Conservation (phyloP, 495 filamentous ascomycete genomes). For the Talaromyces stipitatus region DNA sequence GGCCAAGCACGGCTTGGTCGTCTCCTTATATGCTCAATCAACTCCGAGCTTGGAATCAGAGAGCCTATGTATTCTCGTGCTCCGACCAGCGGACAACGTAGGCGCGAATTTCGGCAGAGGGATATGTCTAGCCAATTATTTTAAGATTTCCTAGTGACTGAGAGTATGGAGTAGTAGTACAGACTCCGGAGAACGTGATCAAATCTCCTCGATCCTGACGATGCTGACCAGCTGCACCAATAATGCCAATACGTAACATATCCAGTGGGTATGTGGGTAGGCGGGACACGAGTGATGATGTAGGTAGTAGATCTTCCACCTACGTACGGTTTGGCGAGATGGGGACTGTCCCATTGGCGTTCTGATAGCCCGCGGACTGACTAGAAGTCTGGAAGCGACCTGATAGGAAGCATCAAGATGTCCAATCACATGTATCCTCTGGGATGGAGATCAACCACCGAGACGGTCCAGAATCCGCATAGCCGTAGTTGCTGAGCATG, state of each 20-base stretch:
- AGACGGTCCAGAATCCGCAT: neutral
- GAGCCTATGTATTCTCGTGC: neutral
- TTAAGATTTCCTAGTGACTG: neutral
- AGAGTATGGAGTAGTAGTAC: neutral
- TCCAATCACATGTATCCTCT: neutral
- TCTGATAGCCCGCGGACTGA: neutral
- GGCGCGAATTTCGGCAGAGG: constrained; percentile 3
- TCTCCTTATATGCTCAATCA: neutral
- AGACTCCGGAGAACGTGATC: neutral
- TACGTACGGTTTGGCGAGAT: too few relatives aligned
- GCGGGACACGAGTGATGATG: neutral
- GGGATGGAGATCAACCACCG: neutral
- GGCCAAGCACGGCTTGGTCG: neutral
- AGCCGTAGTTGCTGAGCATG: too few relatives aligned
- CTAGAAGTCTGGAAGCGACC: neutral
- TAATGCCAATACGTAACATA: neutral
- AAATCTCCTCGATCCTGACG: neutral
- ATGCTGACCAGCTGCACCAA: too few relatives aligned
- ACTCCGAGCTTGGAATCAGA: neutral
- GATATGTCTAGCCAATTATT: neutral
- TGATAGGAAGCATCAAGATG: neutral
- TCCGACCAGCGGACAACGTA: neutral
- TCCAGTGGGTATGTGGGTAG: neutral
- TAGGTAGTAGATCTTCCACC: too few relatives aligned
- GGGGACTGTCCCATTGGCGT: too few relatives aligned